These are phyloP conservation scores for Microstegium vimineum DNA, from an alignment of 176 grass and related monocot species.

Conservation along the genomic window DNA sequence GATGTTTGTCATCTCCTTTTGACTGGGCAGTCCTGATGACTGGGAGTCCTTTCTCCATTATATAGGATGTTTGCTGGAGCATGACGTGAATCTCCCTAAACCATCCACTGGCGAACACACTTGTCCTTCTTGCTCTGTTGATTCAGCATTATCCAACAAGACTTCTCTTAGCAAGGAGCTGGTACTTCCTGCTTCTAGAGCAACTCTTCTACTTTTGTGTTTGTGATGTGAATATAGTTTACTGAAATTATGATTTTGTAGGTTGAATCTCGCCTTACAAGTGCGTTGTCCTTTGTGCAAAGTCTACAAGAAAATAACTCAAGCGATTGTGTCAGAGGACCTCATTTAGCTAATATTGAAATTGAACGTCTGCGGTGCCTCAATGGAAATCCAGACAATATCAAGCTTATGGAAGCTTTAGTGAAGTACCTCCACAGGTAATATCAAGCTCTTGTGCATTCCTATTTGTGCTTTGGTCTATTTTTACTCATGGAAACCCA, in stretches of 20 bases:
- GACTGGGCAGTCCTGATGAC: slow-evolving; percentile 91
- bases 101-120: slow-evolving; percentile 34
- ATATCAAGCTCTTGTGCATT: background rate
- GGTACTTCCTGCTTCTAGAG: slow-evolving; percentile 41
- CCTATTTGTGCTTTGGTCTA: background rate
- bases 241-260: slow-evolving; percentile 30
- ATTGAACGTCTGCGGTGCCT: slow-evolving; percentile 59
- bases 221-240: slow-evolving; percentile 23
- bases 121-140: slow-evolving; percentile 39
- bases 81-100: slow-evolving; percentile 65
- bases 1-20: slow-evolving; percentile 49
- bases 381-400: slow-evolving; percentile 48
- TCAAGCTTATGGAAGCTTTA: slow-evolving; percentile 67
- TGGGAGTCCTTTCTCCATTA: slow-evolving; percentile 97
- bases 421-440: slow-evolving; percentile 79
- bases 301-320: slow-evolving; percentile 61
- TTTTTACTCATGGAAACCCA: slow-evolving; percentile 13
- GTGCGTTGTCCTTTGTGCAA: slow-evolving; percentile 73
- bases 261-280: slow-evolving; percentile 81
- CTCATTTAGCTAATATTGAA: slow-evolving; percentile 85
- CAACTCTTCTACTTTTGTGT: slow-evolving; percentile 8
- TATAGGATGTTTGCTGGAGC: slow-evolving; percentile 92
- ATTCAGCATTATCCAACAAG: slow-evolving; percentile 40
- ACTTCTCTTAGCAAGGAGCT: slow-evolving; percentile 53
- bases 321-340: slow-evolving; percentile 65